Percentiles rank a stretch among this genome's conserved stretches.
Conservation (phyloP, 129 eudicot species). For the Ambrosia artemisiifolia region DNA sequence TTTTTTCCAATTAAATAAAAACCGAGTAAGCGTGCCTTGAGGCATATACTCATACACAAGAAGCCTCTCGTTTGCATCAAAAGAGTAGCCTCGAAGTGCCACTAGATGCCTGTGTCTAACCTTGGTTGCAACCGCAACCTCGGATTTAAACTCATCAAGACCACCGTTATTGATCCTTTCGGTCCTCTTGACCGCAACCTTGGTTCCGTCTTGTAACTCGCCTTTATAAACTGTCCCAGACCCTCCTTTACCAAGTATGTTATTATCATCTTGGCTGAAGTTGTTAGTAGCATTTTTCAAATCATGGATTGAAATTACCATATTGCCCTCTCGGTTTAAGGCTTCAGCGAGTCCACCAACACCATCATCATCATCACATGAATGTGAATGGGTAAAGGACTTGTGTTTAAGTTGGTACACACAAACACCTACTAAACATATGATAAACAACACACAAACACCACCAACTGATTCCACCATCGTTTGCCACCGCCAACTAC, state of each 20-base stretch:
- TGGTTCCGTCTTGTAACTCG: constrained; percentile 77
- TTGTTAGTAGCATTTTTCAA: constrained; percentile 71
- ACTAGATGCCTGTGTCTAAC: constrained; percentile 87
- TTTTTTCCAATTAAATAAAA: constrained; percentile 66
- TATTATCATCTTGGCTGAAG: constrained; percentile 59
- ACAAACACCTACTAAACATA: constrained; percentile 44
- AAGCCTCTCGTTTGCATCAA: constrained; percentile 62
- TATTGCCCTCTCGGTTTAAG: constrained; percentile 26
- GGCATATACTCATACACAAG: no score
- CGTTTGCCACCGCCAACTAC: no score
- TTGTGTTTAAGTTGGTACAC: constrained; percentile 44
- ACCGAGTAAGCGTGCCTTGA: constrained; percentile 45
- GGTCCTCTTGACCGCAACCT: constrained; percentile 88
- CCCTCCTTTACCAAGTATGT: constrained; percentile 77
- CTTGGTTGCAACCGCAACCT: constrained; percentile 77
- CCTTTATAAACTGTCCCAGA: constrained; percentile 86
- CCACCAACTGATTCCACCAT: constrained; percentile 56
- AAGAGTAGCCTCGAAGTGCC: constrained; percentile 69
- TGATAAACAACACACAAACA: constrained; percentile 37
- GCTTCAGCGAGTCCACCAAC: constrained; percentile 40
- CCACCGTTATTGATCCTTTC: constrained; percentile 51
- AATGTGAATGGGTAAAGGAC: constrained; percentile 47
- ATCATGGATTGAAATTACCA: constrained; percentile 74
- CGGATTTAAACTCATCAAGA: constrained; percentile 51
- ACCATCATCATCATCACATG: constrained; percentile 61